These are phyloP conservation scores for Cutaneotrichosporon cutaneum DNA, from an alignment of 1,284 basidiomycete genomes.

Conservation along the genomic window DNA sequence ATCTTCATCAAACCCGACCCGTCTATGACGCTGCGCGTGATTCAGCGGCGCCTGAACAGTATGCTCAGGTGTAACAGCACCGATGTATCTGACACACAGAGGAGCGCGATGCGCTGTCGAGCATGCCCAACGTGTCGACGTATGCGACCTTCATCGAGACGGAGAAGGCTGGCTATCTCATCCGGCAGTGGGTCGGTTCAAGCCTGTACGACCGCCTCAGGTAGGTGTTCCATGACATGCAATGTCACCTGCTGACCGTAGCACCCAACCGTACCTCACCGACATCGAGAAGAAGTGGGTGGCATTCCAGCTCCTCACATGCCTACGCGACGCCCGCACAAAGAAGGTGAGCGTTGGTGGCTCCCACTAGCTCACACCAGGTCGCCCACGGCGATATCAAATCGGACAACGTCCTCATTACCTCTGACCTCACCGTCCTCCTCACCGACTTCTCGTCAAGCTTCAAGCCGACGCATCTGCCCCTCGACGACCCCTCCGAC, in stretches of 20 bases:
- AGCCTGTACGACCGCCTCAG: slow-evolving; percentile 97
- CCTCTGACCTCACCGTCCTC: slow-evolving; percentile 93
- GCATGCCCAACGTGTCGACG: slow-evolving; percentile 83
- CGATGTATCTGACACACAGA: slow-evolving; percentile 54
- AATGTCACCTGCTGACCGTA: slow-evolving; percentile 45
- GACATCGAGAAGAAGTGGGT: slow-evolving; percentile 98
- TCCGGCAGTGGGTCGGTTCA: slow-evolving; percentile 91
- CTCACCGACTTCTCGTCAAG: slow-evolving; percentile 90
- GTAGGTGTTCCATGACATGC: slow-evolving; percentile 60
- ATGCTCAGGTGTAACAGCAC: slow-evolving; percentile 26
- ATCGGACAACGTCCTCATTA: slow-evolving; percentile 95
- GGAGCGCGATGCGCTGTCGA: slow-evolving; percentile 78
- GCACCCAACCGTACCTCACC: slow-evolving; percentile 91
- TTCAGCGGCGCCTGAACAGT: slow-evolving; percentile 70
- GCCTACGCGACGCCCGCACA: slow-evolving; percentile 76
- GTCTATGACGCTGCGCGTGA: slow-evolving; percentile 64
- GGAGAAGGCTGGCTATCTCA: slow-evolving; percentile 91
- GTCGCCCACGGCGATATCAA: slow-evolving; percentile 97
- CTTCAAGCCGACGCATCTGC: slow-evolving; percentile 94
- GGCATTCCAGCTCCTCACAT: slow-evolving; percentile 85
- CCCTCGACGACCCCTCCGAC: slow-evolving; percentile 93
- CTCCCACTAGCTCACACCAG: slow-evolving; percentile 51
- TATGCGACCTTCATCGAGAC: slow-evolving; percentile 93
- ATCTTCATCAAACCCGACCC: slow-evolving; percentile 80
- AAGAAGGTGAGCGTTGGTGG: slow-evolving; percentile 56